These are phyloP conservation scores for Botrytis hyacinthi DNA, from an alignment of 2,329 filamentous ascomycete genomes.

Conservation along the genomic window DNA sequence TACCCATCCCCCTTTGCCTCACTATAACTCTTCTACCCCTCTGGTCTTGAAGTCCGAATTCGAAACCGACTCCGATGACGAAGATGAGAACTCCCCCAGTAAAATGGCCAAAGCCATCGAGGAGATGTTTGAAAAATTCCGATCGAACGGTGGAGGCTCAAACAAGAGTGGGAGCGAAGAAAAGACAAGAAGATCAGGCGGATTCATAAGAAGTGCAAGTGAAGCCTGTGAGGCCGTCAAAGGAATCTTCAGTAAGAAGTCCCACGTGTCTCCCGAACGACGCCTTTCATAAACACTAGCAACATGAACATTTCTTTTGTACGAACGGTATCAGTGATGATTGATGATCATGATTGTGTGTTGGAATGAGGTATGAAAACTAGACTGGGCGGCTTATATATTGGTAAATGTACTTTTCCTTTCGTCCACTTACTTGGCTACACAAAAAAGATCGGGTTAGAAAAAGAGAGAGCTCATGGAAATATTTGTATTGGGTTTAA, in stretches of 20 bases:
- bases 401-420: constrained; percentile 2
- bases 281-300: background rate
- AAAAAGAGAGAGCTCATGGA: background rate
- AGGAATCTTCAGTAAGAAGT: constrained; percentile 18
- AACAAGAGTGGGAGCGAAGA: background rate
- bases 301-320: background rate
- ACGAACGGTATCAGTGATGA: background rate
- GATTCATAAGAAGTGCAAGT: constrained; percentile 18
- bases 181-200: constrained; percentile 11
- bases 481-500: background rate
- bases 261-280: background rate
- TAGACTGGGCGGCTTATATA: background rate
- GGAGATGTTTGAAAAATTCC: constrained; percentile 20
- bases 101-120: constrained; percentile 20
- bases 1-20: background rate
- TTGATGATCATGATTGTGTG: constrained; percentile 16
- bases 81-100: constrained; percentile 16
- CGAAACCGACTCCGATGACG: constrained; percentile 18
- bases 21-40: constrained; percentile 6
- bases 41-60: constrained; percentile 14
- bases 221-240: constrained; percentile 15
- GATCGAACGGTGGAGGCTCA: background rate
- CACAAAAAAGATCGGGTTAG: background rate
- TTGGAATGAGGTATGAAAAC: background rate
- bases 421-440: background rate